Evolutionary conservation across 208 protist genomes (phyloP).

Genomic region (Tetramitus jugosus): DNA sequence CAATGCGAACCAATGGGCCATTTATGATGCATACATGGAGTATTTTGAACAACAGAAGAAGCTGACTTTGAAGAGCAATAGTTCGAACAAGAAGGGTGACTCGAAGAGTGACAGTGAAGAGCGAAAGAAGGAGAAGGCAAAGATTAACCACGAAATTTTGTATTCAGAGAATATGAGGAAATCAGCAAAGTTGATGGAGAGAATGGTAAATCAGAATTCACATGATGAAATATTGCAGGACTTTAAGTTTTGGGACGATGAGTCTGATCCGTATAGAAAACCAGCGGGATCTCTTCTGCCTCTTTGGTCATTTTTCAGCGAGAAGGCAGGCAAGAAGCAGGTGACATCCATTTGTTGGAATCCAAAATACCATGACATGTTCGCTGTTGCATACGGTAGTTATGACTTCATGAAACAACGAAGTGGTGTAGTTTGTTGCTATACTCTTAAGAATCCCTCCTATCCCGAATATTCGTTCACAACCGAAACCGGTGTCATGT

Average conservation of each 20-base stretch:
- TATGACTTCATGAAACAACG: slow-evolving; percentile 92
- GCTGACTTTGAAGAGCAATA: slow-evolving; percentile 54
- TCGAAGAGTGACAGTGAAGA: slow-evolving; percentile 41
- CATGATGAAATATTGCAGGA: slow-evolving; percentile 89
- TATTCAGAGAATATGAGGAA: slow-evolving; percentile 48
- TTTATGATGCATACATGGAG: slow-evolving; percentile 87
- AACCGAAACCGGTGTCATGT: slow-evolving; percentile 84
- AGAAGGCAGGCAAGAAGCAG: slow-evolving; percentile 64
- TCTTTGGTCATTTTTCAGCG: slow-evolving; percentile 85
- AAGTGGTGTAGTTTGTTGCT: slow-evolving; percentile 83
- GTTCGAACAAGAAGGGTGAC: slow-evolving; percentile 60
- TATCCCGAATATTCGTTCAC: slow-evolving; percentile 83
- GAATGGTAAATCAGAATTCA: slow-evolving; percentile 95
- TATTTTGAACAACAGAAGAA: slow-evolving; percentile 71
- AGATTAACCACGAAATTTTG: slow-evolving; percentile 51
- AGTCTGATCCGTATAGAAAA: slow-evolving; percentile 76
- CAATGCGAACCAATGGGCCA: slow-evolving; percentile 82
- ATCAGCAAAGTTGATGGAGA: slow-evolving; percentile 80
- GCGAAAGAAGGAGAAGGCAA: slow-evolving; percentile 7
- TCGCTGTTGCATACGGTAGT: slow-evolving; percentile 91
- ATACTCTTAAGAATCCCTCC: slow-evolving; percentile 91
- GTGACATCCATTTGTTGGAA: slow-evolving; percentile 88
- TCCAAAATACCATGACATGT: slow-evolving; percentile 85
- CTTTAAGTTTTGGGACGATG: slow-evolving; percentile 93
- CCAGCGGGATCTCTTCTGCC: slow-evolving; percentile 80